Base-by-base conservation (phyloP, 768 basidiomycete species). In the Auricularia heimuer region DNA sequence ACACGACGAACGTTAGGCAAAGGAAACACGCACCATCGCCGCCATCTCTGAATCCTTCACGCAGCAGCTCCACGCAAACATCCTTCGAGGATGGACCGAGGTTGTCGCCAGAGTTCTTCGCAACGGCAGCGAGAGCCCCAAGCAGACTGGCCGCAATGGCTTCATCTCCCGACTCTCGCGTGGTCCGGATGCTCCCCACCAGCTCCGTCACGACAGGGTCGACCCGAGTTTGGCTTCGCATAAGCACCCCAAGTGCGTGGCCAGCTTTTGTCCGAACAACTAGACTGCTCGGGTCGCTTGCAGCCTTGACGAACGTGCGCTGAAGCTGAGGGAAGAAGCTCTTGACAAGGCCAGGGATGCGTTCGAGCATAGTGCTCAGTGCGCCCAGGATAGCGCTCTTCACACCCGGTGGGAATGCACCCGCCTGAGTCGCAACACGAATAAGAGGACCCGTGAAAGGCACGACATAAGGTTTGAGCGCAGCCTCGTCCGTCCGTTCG, bases 281-380 rank as follows among this genome's bases (percentile, higher is more conserved):
- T 0, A 83, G 77, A 67, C 90, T 92, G 1, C 88, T 81, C 7
- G 88, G 75, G 73, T 98, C 95, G 65, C 88, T 84, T 2, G 89
- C 82, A 54, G 93, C 90, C 77, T 98, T 98, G 73, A 97, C 90
- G 71, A 98, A 98, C 0, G 94, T 98, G 39, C 95, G 85, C 71
- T 98, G 96, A 39, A 98, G 77, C 71, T 98, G 97, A 2, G 96
- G 97, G 83, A 98, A 98, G 87, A 98, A 98, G 2, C 96, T 96
- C 74, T 91, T 92, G 69, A 98, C 93, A 69, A 96, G 91, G 3
- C 81, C 78, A 0, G 95, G 94, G 29, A 97, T 94, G 56, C 84
- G 82, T 67, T 87, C 85, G 54, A 98, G 80, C 85, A 98, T 92
- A 24, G 87, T 84, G 0, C 87, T 84, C 62, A 99, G 82, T 4